Base-by-base conservation (phyloP, 768 basidiomycete genomes). In the Macrolepiota dolichaula region DNA sequence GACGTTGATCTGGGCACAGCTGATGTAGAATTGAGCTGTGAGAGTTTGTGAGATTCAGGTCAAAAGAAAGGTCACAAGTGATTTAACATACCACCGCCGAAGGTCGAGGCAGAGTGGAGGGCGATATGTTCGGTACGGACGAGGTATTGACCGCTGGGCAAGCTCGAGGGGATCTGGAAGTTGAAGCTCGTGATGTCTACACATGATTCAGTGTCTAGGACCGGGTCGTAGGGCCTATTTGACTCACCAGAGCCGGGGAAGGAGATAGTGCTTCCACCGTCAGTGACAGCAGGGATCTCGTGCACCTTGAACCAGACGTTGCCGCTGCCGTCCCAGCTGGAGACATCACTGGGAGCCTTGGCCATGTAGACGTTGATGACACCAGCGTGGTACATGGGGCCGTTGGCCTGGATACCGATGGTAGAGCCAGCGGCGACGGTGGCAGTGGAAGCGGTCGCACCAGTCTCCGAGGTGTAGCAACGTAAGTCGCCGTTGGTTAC, bases 331-430 rank as follows among this genome's bases (percentile, higher is more conserved):
- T 75, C 77, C 67, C 74, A 79, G 38, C 62, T 64, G 38, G 73
- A 65, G 58, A 76, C 78, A 64, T 78, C 72, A 2, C 67, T 67
- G 24, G 80, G 78, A 3, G 81, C 81, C 64, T 75, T 78, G 24
- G 81, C 81, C 75, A 76, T 75, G 68, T 77, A 77, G 19, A 78
- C 70, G 42, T 78, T 78, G 24, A 75, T 64, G 47, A 77, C 80
- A 54, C 81, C 80, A n/a, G 77, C 76, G 69, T 83, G 81, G 61
- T 81, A 82, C 57, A 81, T 79, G 40, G 73, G 73, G 15, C 70
- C 70, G 63, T 80, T 75, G 60, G 73, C 70, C 50, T 67, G 69
- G 66, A 82, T 76, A 24, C 80, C 80, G 53, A 82, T 69, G 40
- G 67, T 71, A 6, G 75, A 72, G 38, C 81, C 82, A 37, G 81